These are phyloP conservation scores for Alternaria consortialis DNA, from an alignment of 2,329 filamentous ascomycete genomes.

Conservation along the genomic window DNA sequence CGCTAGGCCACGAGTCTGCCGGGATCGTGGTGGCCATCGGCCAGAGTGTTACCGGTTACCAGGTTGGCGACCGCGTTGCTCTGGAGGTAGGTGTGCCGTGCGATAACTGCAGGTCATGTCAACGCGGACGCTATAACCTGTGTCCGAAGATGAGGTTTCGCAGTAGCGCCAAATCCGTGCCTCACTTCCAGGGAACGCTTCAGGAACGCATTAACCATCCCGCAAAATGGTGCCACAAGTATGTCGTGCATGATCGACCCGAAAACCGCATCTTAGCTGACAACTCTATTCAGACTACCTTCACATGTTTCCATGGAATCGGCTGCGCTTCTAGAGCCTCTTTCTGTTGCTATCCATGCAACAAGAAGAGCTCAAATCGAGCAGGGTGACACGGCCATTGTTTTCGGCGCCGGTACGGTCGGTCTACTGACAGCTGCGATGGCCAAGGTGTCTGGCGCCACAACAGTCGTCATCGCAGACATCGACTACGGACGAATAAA, in stretches of 20 bases:
- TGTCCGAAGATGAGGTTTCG: slow-evolving; percentile 55
- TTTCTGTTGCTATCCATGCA: slow-evolving; percentile 87
- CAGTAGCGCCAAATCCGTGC: slow-evolving; percentile 55
- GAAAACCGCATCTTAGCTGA: slow-evolving; percentile 39
- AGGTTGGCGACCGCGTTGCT: slow-evolving; percentile 53
- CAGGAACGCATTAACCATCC: slow-evolving; percentile 56
- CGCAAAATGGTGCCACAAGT: slow-evolving; percentile 57
- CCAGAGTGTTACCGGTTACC: slow-evolving; percentile 48
- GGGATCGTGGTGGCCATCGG: slow-evolving; percentile 52
- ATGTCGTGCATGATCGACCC: slow-evolving; percentile 46
- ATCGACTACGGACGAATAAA: slow-evolving; percentile 52
- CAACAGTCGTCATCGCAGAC: slow-evolving; percentile 53
- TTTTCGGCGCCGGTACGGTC: slow-evolving; percentile 83
- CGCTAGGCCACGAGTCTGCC: slow-evolving; percentile 59
- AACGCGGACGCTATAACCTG: slow-evolving; percentile 54
- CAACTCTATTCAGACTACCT: slow-evolving; percentile 49
- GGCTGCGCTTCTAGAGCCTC: slow-evolving; percentile 62
- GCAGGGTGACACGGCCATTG: slow-evolving; percentile 79
- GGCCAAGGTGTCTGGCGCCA: slow-evolving; percentile 53
- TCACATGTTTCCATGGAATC: slow-evolving; percentile 52
- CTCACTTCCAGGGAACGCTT: slow-evolving; percentile 56
- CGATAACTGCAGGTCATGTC: slow-evolving; percentile 54
- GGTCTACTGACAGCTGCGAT: slow-evolving; percentile 52
- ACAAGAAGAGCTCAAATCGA: slow-evolving; percentile 75
- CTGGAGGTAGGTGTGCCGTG: slow-evolving; percentile 54